These are phyloP conservation scores for Metarhizium guizhouense DNA, from an alignment of 2,329 filamentous ascomycete species.

Conservation along the genomic window DNA sequence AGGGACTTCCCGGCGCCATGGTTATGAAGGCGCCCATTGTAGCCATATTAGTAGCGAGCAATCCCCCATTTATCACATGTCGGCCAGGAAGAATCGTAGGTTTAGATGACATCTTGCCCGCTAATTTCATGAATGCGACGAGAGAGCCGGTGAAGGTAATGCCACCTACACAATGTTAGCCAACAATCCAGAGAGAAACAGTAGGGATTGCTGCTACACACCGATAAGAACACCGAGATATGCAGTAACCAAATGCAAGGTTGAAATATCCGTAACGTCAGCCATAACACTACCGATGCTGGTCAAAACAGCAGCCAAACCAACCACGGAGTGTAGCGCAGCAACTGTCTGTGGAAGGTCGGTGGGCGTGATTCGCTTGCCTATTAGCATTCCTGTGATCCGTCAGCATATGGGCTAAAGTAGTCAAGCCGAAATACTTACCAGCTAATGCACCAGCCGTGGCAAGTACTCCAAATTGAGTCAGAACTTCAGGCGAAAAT, in stretches of 20 bases:
- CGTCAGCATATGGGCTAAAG: constrained; percentile 2
- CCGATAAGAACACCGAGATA: constrained; percentile 82
- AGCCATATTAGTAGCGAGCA: constrained; percentile 68
- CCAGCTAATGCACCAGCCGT: constrained; percentile 59
- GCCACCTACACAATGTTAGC: constrained; percentile 37
- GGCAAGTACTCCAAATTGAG: constrained; percentile 72
- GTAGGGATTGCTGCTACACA: constrained; percentile 10
- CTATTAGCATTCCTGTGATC: constrained; percentile 58
- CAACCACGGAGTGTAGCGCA: constrained; percentile 82
- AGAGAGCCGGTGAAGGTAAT: constrained; percentile 88
- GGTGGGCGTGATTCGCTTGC: constrained; percentile 78
- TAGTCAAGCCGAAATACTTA: constrained; percentile 13
- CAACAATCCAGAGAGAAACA: neutral
- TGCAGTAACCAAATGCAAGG: constrained; percentile 74
- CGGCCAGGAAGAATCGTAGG: constrained; percentile 65
- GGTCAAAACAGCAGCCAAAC: constrained; percentile 78
- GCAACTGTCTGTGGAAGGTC: constrained; percentile 85
- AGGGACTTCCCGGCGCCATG: constrained; percentile 69
- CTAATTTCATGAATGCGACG: constrained; percentile 81
- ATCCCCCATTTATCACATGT: constrained; percentile 64
- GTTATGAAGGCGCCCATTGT: constrained; percentile 80
- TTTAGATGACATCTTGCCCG: constrained; percentile 71
- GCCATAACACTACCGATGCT: constrained; percentile 81
- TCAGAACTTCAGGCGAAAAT: constrained; percentile 67
- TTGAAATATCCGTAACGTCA: constrained; percentile 60